Evolutionary conservation across 129 eudicot species (phyloP), one percentile per base, ranked within the genome.

Genomic region (Sambucus nigra): DNA sequence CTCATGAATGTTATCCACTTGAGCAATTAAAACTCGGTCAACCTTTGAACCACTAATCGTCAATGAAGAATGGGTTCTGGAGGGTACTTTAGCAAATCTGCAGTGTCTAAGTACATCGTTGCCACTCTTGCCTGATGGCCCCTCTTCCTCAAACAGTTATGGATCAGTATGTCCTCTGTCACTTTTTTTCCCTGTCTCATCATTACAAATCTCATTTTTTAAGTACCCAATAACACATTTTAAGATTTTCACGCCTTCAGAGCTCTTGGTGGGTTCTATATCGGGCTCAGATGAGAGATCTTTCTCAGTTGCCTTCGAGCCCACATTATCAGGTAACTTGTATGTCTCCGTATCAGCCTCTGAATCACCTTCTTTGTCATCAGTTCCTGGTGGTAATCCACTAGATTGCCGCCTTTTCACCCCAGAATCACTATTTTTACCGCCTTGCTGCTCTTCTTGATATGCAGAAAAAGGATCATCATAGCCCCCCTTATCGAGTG

Each of bases 31-130:
- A 70, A 67, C 73, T 21, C 67, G 69, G 11, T 77, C 77, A 53
- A 59, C 41, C 66, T 67, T 80, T 15, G 75, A 62, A 32, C 71
- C 70, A 66, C 68, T 77, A 12, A 17, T 52, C 35, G 73, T 57
- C 75, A 87, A 41, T 13, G 84, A 80, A 49, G 97, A 81, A 66
- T 81, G 87, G 7, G 87, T 78, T 71, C 59, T 78, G 46, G 96
- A 73, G 45, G 85, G 88, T 51, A 82, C 75, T 60, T 82, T 82
- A 21, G 68, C 75, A 71, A 68, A 77, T 31, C 70, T 71, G 65
- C 76, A 68, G 19, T 76, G 59, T 33, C 69, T 75, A 23, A 77
- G 51, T 63, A 88, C 65, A 65, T 77, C 81, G 51, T 50, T 61
- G 46, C 38, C 45, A 56, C 51, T 64, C 22, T 44, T 68, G 40